Evolutionary conservation across 2,329 filamentous ascomycete species (phyloP).

Genomic region (Atkinsonella texensis): DNA sequence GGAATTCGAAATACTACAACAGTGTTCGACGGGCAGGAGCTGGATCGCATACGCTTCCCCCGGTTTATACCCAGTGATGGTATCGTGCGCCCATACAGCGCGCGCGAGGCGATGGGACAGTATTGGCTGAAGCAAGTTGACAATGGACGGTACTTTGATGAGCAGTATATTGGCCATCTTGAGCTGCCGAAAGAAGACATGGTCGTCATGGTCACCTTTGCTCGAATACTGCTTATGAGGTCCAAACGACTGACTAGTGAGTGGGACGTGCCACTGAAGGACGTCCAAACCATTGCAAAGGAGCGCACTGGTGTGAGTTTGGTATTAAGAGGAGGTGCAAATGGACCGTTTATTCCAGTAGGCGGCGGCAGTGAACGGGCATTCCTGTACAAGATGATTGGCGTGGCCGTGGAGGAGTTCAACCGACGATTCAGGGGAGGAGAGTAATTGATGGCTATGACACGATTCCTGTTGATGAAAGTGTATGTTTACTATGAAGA

Average conservation of each 20-base stretch:
- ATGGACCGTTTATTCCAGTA: slow-evolving; percentile 89
- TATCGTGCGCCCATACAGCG: slow-evolving; percentile 85
- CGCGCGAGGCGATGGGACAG: slow-evolving; percentile 89
- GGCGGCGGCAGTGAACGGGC: slow-evolving; percentile 66
- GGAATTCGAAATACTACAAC: slow-evolving; percentile 98
- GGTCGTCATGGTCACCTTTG: slow-evolving; percentile 79
- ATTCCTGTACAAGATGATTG: slow-evolving; percentile 54
- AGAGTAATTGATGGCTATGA: slow-evolving; percentile 12
- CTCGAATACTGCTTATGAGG: slow-evolving; percentile 79
- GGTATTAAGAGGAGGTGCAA: slow-evolving; percentile 75
- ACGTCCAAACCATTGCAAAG: slow-evolving; percentile 94
- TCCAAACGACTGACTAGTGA: slow-evolving; percentile 77
- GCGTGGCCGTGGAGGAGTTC: slow-evolving; percentile 54
- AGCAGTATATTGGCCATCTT: slow-evolving; percentile 92
- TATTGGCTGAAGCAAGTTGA: slow-evolving; percentile 99
- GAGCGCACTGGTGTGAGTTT: slow-evolving; percentile 90
- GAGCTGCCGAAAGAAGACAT: slow-evolving; percentile 83
- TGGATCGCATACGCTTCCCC: slow-evolving; percentile 87
- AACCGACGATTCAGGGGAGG: slow-evolving; percentile 45
- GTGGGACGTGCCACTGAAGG: slow-evolving; percentile 93
- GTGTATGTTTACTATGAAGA: neutral
- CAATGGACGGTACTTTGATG: slow-evolving; percentile 95
- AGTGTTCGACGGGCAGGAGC: slow-evolving; percentile 87
- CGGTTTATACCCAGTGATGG: slow-evolving; percentile 88
- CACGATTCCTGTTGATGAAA: neutral